These are phyloP conservation scores for Phialophora chinensis DNA, from an alignment of 2,329 filamentous ascomycete species.

Conservation along the genomic window DNA sequence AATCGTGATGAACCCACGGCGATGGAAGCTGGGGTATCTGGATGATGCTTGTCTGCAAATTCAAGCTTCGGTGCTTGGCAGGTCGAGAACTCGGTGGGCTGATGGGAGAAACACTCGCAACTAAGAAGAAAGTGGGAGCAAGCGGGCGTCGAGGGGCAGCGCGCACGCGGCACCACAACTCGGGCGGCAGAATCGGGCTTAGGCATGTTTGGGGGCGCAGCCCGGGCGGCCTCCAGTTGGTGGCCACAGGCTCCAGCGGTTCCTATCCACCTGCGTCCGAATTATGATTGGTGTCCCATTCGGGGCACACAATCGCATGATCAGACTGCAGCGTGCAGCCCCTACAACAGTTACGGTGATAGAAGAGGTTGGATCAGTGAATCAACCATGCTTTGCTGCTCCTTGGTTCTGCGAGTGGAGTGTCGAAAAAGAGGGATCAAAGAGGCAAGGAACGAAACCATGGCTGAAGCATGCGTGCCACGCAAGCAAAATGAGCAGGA, in stretches of 20 bases:
- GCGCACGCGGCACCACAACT: neutral
- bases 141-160: neutral
- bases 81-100: slow-evolving; percentile 22
- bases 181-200: neutral
- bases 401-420: neutral
- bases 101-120: slow-evolving; percentile 5
- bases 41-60: slow-evolving; percentile 31
- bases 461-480: neutral
- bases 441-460: neutral
- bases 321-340: too few species aligned
- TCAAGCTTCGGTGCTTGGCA: slow-evolving; percentile 37
- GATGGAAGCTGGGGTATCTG: slow-evolving; percentile 28
- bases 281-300: neutral
- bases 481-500: neutral
- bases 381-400: neutral
- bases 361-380: neutral
- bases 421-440: neutral
- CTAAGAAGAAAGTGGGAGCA: neutral
- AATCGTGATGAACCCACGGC: slow-evolving; percentile 24
- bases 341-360: neutral
- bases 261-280: neutral
- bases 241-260: neutral
- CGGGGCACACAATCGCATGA: too few species aligned
- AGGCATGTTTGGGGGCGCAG: neutral
- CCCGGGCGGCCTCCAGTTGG: neutral